A percentile compares a stretch with the other conserved stretches of the same genome.
phyloP scores from a whole-genome alignment of 495 filamentous ascomycete species.

The Penicillium herquei region DNA sequence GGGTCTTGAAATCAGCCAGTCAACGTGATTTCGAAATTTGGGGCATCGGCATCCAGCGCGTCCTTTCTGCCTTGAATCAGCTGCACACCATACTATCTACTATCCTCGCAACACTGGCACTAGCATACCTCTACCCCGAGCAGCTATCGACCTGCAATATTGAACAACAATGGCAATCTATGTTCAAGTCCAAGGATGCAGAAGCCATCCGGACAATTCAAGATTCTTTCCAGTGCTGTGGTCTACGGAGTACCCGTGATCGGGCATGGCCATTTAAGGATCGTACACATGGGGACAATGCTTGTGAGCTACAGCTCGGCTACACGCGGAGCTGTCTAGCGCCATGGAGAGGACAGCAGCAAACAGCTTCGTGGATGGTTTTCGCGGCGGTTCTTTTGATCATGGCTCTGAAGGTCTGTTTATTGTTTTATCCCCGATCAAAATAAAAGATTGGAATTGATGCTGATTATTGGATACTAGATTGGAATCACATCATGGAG shows the following conservation, averaged over 20 bases:
- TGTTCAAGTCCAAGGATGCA: constrained; percentile 49
- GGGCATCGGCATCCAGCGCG: constrained; percentile 7
- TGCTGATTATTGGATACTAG: too few relatives aligned
- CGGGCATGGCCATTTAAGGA: constrained; percentile 58
- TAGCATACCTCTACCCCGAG: constrained; percentile 51
- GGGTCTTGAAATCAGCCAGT: background rate
- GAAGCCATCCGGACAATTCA: constrained; percentile 59
- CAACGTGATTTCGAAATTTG: constrained; percentile 3
- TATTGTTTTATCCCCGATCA: background rate
- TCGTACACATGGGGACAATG: constrained; percentile 25
- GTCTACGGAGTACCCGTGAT: constrained; percentile 54
- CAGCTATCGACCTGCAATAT: constrained; percentile 50
- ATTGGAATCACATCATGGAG: too few relatives aligned
- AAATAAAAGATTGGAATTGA: too few relatives aligned
- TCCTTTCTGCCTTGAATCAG: constrained; percentile 11
- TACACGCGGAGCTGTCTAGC: constrained; percentile 27
- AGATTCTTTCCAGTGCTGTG: constrained; percentile 64
- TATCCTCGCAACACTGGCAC: constrained; percentile 54
- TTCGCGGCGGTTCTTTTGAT: constrained; percentile 26
- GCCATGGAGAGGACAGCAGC: constrained; percentile 26
- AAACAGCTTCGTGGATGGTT: constrained; percentile 24
- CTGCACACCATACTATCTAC: constrained; percentile 48
- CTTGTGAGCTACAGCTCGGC: constrained; percentile 28
- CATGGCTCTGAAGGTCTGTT: constrained; percentile 22
- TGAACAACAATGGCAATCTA: constrained; percentile 48